These are phyloP conservation scores for Pythium grandisporangium DNA, from an alignment of 352 stramenopile species.

Conservation along the genomic window DNA sequence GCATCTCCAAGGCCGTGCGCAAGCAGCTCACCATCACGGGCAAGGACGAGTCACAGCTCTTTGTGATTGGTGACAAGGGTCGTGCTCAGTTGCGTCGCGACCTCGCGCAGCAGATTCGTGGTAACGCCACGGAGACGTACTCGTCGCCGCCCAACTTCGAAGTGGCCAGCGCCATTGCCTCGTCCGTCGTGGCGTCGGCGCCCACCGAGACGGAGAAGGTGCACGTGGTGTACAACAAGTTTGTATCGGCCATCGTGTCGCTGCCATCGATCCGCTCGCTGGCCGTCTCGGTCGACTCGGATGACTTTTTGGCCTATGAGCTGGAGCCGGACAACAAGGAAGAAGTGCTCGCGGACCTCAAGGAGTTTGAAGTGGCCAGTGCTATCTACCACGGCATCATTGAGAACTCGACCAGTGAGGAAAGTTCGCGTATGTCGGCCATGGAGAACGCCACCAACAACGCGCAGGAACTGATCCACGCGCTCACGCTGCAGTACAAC, in stretches of 20 bases:
- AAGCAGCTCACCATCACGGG: constrained; percentile 64
- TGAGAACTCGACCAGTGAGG: constrained; percentile 96
- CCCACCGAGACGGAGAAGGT: constrained; percentile 89
- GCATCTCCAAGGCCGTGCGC: constrained; percentile 88
- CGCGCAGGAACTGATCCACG: constrained; percentile 96
- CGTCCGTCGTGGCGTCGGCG: constrained; percentile 66
- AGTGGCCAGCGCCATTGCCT: constrained; percentile 87
- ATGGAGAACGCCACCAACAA: constrained; percentile 59
- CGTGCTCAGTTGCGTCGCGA: constrained; percentile 89
- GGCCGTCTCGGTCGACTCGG: constrained; percentile 42
- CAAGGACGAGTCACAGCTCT: constrained; percentile 76
- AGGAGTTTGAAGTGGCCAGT: constrained; percentile 89
- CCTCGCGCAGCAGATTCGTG: constrained; percentile 49
- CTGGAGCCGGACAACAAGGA: constrained; percentile 97
- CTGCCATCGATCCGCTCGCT: constrained; percentile 86
- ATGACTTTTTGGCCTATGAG: constrained; percentile 91
- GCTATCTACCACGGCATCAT: constrained; percentile 95
- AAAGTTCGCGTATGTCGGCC: constrained; percentile 97
- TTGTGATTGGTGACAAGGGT: constrained; percentile 96
- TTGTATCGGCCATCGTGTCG: constrained; percentile 95
- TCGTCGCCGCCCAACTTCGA: constrained; percentile 85
- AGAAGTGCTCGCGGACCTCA: constrained; percentile 94
- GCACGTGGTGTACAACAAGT: constrained; percentile 97
- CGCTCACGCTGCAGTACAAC: constrained; percentile 86
- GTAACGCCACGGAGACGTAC: constrained; percentile 80